Evolutionary conservation across 2,329 filamentous ascomycete species (phyloP), one percentile per base, ranked within the genome.

Genomic region (Hypoxylon rubiginosum): DNA sequence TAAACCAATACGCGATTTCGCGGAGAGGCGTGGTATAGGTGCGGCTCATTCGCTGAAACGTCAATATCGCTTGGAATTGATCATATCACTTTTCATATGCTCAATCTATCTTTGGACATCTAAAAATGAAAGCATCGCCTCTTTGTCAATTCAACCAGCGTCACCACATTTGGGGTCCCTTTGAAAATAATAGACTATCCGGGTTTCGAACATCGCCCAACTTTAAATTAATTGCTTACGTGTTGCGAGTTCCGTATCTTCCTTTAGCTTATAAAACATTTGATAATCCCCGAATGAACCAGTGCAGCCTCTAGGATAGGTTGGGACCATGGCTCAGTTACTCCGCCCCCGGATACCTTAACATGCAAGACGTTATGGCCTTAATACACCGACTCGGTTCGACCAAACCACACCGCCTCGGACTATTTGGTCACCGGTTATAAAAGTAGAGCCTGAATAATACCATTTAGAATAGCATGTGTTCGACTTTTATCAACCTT

Each of bases 261-360:
- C 49, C 13, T 54, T 11, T 19, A 2, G 65, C 65, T 67, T 56
- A 67, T 55, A 51, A 67, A 67, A 36, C 6, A 11, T 36, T 59
- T 39, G 34, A 58, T 67, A 65, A 67, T 67, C 17, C 15, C 46
- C 32, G 41, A 48, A 39, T 28, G 53, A 19, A 49, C 57, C 21
- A 43, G 32, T 48, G 51, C 26, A 26, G 32, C 19, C 5, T 26
- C 39, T 15, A 13, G 21, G 45, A 28, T 13, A 32, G 53, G 21
- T 19, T 64, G 50, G 28, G 46, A 36, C n/a, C 36, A 49, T 26
- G 19, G 43, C 17, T 10, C n/a, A 63, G 45, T 56, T 64, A 64
- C 57, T 64, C 62, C 62, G 62, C 51, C 26, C 30, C 56, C 32
- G 21, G 32, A 11, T 11, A 34, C 34, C 6, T 36, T 36, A 36